Base-by-base conservation (phyloP, 495 filamentous ascomycete genomes). In the Hapsidospora chrysogenum region DNA sequence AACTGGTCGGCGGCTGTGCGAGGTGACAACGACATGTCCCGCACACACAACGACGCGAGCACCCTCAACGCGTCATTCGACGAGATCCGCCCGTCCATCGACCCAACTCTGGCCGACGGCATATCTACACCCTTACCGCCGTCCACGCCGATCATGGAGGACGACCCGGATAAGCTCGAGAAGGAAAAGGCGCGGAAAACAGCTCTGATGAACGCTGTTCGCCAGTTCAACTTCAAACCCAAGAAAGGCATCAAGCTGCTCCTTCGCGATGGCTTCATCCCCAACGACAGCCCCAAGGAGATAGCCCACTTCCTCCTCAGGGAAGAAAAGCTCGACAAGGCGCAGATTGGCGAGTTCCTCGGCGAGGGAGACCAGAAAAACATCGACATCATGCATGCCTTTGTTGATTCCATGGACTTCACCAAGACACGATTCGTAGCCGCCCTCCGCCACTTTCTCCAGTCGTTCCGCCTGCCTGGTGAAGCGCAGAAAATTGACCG, bases 401-500 rank as follows among this genome's bases (percentile, higher is more conserved):
- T 96, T 47, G 86, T 99, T 2, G 86, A 99, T 40, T 52, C 57
- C 16, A 96, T 99, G 86, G 82, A 95, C 28, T 99, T 99, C 40
- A 64, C 72, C n/a, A 82, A 81, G 51, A 80, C 80, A 31, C 79
- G 85, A 8, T 99, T 99, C 41, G 86, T 94, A 9, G 89, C 93
- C 57, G 76, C 89, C 15, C 61, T 99, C 9, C 73, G 89, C 17
- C 71, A 80, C 34, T 99, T 96, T 48, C 61, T 99, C 10, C 89
- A 99, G 55, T 78, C 82, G 31, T 99, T 99, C 63, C 79, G 89
- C 20, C 60, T 99, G 9, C 89, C 89, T 1, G 89, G 89, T 29
- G 89, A 99, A 54, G 86, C 86, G 1, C 89, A 99, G 52, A 99
- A 99, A 61, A 99, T 99, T 43, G 89, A 99, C 72, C 80, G 89